Base-by-base conservation (phyloP, 179 eudicot genomes). In the Drosera spatulata region DNA sequence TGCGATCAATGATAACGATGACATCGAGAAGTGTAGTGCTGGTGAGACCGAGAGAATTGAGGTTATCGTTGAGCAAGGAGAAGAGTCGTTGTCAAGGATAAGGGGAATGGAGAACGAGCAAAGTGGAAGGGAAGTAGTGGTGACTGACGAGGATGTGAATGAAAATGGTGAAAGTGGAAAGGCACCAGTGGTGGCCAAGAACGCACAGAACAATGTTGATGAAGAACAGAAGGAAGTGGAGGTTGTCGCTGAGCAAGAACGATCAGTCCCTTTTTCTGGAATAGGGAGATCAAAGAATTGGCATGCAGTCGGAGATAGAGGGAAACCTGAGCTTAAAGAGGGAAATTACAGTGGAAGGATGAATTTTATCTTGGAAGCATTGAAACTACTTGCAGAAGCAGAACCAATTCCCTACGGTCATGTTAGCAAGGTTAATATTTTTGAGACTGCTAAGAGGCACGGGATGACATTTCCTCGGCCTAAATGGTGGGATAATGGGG, bases 391-490 rank as follows among this genome's bases (percentile, higher is more conserved):
- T 6, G 59, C 40, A 3, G 33, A n/a, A 10, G 59, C 40, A 3
- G 33, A n/a, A 10, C 43, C 41, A 1, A 61, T 40, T 12, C 15
- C 22, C 53, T 6, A 6, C 14, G 4, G 38, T 47, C 58, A 53
- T 7, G 54, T 6, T 39, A 46, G 4, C 42, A 52, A 65, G 48
- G 10, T 69, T 14, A 68, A 74, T 42, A 56, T 69, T 33, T 2
- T 74, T 5, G 71, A 74, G 68, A 69, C 68, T 41, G 78, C 60
- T 49, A 74, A 66, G 65, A 52, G 61, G 22, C 50, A 43, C 9
- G 69, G 74, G 7, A 62, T 69, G 71, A 66, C 58, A 33, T 74
- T 74, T 55, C 74, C 71, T 50, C 49, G 39, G 43, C 46, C 65
- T 9, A 58, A 74, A 51, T 66, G 55, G 46, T 44, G 39, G 33